phyloP scores from a whole-genome alignment of 1,284 basidiomycete species.

The Tylopilus sp. region DNA sequence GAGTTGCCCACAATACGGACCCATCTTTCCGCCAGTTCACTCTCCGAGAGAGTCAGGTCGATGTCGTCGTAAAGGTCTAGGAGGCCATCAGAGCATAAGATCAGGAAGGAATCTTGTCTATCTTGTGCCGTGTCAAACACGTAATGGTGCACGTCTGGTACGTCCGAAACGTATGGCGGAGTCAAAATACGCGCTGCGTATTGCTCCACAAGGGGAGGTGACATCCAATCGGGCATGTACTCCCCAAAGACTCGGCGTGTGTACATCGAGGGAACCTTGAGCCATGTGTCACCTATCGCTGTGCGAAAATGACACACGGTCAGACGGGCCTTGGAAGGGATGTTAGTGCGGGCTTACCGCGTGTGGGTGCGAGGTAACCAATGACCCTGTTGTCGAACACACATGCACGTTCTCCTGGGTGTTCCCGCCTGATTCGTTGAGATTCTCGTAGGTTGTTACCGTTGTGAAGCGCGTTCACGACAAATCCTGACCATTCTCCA shows the following conservation, averaged over 20 bases:
- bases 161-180: constrained; percentile 55
- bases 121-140: constrained; percentile 27
- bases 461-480: constrained; percentile 55
- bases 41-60: constrained; percentile 31
- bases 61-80: constrained; percentile 46
- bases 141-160: constrained; percentile 48
- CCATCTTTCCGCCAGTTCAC: constrained; percentile 42
- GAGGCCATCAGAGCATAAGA: constrained; percentile 58
- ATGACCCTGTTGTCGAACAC: constrained; percentile 51
- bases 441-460: constrained; percentile 46
- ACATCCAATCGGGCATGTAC: constrained; percentile 46
- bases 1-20: constrained; percentile 34
- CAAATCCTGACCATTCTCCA: constrained; percentile 40
- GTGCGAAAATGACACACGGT: constrained; percentile 19
- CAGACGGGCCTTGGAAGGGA: constrained; percentile 10
- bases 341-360: constrained; percentile 42
- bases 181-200: constrained; percentile 48
- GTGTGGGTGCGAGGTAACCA: constrained; percentile 60
- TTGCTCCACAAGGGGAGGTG: constrained; percentile 35
- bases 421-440: constrained; percentile 46
- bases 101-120: constrained; percentile 33
- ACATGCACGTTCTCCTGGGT: constrained; percentile 51
- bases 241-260: constrained; percentile 50
- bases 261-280: constrained; percentile 57
- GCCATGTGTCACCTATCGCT: constrained; percentile 61